These are phyloP conservation scores for Begonia loranthoides DNA, from an alignment of 306 rosid species.

Conservation along the genomic window DNA sequence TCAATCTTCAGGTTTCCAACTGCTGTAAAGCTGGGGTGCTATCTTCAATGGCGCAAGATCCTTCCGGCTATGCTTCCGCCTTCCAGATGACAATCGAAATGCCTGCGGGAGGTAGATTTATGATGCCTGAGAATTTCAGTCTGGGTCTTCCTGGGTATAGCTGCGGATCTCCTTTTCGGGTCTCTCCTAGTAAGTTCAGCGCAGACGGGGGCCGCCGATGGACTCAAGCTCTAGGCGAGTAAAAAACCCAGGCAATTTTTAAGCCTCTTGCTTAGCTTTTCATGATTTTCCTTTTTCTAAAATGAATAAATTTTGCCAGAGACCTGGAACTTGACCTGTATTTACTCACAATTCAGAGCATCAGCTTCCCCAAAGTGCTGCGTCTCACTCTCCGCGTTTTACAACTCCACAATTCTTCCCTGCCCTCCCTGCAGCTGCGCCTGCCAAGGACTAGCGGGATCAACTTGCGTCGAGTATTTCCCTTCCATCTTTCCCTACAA, in stretches of 20 bases:
- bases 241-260: not conserved
- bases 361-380: slow-evolving; percentile 59
- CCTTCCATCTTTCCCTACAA: slow-evolving; percentile 3
- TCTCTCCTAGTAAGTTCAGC: slow-evolving; percentile 30
- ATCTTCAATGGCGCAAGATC: slow-evolving; percentile 48
- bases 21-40: slow-evolving; percentile 64
- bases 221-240: slow-evolving; percentile 52
- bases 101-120: not conserved
- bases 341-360: slow-evolving; percentile 51
- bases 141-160: slow-evolving; percentile 57
- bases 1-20: slow-evolving; percentile 33
- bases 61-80: slow-evolving; percentile 18
- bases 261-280: not conserved
- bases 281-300: no score
- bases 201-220: slow-evolving; percentile 33
- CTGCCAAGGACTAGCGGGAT: slow-evolving; percentile 47
- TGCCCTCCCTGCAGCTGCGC: slow-evolving; percentile 72
- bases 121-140: slow-evolving; percentile 36
- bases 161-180: slow-evolving; percentile 37
- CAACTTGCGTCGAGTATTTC: slow-evolving; percentile 40
- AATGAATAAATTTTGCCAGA: slow-evolving; percentile 16
- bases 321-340: slow-evolving; percentile 70
- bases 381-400: slow-evolving; percentile 71
- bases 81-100: slow-evolving; percentile 40
- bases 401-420: slow-evolving; percentile 39